Evolutionary conservation across 2,329 filamentous ascomycete species (phyloP).

Genomic region (Beauveria asiatica): DNA sequence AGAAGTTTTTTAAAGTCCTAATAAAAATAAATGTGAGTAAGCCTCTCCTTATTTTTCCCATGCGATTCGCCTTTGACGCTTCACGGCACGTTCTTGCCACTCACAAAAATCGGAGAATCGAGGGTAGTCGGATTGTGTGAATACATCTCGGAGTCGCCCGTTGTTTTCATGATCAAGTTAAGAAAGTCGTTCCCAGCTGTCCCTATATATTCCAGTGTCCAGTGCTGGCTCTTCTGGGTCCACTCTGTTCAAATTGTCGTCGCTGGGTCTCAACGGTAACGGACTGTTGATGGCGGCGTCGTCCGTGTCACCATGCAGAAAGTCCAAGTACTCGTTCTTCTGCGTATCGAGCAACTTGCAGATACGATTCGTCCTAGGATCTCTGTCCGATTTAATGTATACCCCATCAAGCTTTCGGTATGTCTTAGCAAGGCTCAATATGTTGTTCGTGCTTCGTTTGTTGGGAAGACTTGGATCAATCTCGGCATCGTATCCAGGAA

Average conservation of each 20-base stretch:
- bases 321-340: slow-evolving; percentile 14
- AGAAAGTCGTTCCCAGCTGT: slow-evolving; percentile 23
- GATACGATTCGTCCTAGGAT: slow-evolving; percentile 14
- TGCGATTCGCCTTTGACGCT: not conserved
- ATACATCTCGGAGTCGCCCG: not conserved
- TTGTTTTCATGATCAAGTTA: not conserved
- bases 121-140: not conserved
- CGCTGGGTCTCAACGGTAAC: slow-evolving; percentile 14
- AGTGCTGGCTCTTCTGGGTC: slow-evolving; percentile 20
- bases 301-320: slow-evolving; percentile 3
- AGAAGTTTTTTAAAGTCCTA: too few relatives aligned
- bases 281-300: not conserved
- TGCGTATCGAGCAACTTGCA: slow-evolving; percentile 15
- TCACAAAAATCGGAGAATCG: not conserved
- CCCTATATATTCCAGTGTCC: slow-evolving; percentile 19
- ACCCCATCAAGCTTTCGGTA: not conserved
- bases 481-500: not conserved
- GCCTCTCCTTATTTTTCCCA: too few relatives aligned
- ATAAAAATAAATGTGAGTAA: too few relatives aligned
- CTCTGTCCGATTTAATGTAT: slow-evolving; percentile 13
- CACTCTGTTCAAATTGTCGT: slow-evolving; percentile 17
- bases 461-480: not conserved
- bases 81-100: not conserved
- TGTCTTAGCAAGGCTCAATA: too few relatives aligned
- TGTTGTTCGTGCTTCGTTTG: too few relatives aligned